A percentile compares a stretch with the other conserved stretches of the same genome.
These are phyloP conservation scores for Azolla pinnata DNA, from an alignment of 75 land plant species.

Conservation along the genomic window DNA sequence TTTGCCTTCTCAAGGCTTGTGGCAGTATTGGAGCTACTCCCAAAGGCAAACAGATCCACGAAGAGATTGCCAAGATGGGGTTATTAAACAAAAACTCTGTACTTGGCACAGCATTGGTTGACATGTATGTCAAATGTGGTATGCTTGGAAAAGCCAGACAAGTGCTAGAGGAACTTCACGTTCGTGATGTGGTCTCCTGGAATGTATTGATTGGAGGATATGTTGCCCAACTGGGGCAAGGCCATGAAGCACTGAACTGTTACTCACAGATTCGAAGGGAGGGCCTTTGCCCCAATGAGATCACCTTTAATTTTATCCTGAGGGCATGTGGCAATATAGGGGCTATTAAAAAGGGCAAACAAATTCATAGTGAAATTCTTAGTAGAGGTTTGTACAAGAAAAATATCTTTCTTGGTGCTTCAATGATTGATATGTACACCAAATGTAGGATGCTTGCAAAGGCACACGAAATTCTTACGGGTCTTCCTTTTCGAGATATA, in stretches of 20 bases:
- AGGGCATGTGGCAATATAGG: constrained; percentile 40
- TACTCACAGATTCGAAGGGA: neutral
- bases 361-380: constrained; percentile 38
- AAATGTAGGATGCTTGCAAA: constrained; percentile 3
- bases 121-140: constrained; percentile 15
- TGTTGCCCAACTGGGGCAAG: neutral
- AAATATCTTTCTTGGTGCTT: constrained; percentile 7
- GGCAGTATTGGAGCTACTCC: constrained; percentile 39
- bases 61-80: constrained; percentile 43
- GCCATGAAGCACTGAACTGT: constrained; percentile 3
- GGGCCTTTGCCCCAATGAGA: neutral
- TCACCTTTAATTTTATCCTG: constrained; percentile 15
- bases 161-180: neutral
- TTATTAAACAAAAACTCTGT: constrained; percentile 44
- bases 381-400: constrained; percentile 24
- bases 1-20: constrained; percentile 52
- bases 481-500: constrained; percentile 35
- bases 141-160: constrained; percentile 6
- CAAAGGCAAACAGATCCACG: constrained; percentile 53
- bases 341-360: constrained; percentile 26
- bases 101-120: constrained; percentile 49
- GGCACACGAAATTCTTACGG: constrained; percentile 31
- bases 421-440: constrained; percentile 28
- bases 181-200: neutral
- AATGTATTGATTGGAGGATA: constrained; percentile 4